Percentiles rank a stretch among this genome's conserved stretches.
Conservation (phyloP, 257 asterid genomes). For the Ophiorrhiza pumila region DNA sequence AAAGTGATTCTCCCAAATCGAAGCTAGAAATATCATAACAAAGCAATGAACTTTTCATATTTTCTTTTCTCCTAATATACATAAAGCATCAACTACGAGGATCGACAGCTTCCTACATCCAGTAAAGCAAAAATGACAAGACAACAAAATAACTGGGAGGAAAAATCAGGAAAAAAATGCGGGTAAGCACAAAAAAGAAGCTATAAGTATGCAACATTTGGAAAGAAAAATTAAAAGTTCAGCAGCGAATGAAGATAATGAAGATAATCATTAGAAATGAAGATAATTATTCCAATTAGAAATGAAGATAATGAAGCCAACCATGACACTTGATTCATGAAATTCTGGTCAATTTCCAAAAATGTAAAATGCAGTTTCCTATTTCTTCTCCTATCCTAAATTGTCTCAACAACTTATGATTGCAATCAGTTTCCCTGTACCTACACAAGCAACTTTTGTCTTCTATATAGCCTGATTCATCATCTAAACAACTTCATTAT, state of each 20-base stretch:
- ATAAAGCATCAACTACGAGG: neutral
- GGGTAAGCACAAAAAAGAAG: neutral
- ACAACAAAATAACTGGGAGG: neutral
- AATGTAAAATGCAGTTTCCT: neutral
- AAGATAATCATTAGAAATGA: neutral
- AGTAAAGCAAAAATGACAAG: neutral
- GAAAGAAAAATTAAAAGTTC: neutral
- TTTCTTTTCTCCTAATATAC: neutral
- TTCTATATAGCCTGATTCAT: neutral
- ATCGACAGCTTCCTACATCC: neutral
- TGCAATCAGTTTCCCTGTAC: neutral
- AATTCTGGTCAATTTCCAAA: neutral
- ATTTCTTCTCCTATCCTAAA: slow-evolving; percentile 2
- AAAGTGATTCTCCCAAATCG: neutral
- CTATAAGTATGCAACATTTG: neutral
- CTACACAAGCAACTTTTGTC: neutral
- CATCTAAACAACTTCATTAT: neutral
- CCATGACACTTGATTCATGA: neutral
- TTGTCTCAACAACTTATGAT: slow-evolving; percentile 2
- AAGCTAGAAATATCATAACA: neutral
- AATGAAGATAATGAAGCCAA: neutral
- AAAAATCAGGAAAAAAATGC: neutral
- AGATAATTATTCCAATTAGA: too few relatives aligned
- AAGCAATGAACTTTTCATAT: neutral
- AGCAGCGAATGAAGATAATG: neutral